Evolutionary conservation across 352 stramenopile species (phyloP).

Genomic region (Paralagenidium karlingii): DNA sequence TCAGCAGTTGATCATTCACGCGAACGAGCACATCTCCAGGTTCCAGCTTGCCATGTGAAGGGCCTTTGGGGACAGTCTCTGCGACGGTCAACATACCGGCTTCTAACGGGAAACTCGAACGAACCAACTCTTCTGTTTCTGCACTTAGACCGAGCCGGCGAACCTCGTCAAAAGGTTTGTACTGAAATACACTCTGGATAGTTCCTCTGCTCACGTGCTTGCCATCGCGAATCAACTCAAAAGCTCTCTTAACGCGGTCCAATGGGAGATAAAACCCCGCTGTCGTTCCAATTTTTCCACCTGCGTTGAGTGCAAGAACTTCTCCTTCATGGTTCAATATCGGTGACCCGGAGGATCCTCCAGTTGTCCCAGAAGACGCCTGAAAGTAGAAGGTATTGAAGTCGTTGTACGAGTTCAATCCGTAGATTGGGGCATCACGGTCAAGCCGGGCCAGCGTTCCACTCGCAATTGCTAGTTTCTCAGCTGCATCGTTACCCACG

Average conservation of each 20-base stretch:
- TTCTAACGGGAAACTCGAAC: constrained; percentile 63
- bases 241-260: constrained; percentile 76
- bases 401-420: constrained; percentile 87
- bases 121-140: constrained; percentile 65
- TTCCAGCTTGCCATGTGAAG: constrained; percentile 67
- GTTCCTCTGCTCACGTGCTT: constrained; percentile 70
- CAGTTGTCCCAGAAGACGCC: constrained; percentile 68
- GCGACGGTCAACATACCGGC: constrained; percentile 87
- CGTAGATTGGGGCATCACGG: constrained; percentile 82
- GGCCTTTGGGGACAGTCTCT: constrained; percentile 71
- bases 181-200: constrained; percentile 83
- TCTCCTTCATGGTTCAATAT: constrained; percentile 82
- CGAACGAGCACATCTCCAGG: constrained; percentile 83
- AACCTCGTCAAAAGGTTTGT: constrained; percentile 88
- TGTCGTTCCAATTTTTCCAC: constrained; percentile 75
- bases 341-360: constrained; percentile 80
- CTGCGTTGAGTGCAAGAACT: constrained; percentile 86
- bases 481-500: constrained; percentile 86
- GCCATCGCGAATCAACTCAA: constrained; percentile 64
- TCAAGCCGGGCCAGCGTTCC: constrained; percentile 86
- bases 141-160: constrained; percentile 62
- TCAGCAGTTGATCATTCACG: constrained; percentile 70
- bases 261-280: constrained; percentile 87
- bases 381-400: constrained; percentile 93
- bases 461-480: constrained; percentile 87